Conservation (phyloP, 78 protist species). For the Bigelowiella natans region DNA sequence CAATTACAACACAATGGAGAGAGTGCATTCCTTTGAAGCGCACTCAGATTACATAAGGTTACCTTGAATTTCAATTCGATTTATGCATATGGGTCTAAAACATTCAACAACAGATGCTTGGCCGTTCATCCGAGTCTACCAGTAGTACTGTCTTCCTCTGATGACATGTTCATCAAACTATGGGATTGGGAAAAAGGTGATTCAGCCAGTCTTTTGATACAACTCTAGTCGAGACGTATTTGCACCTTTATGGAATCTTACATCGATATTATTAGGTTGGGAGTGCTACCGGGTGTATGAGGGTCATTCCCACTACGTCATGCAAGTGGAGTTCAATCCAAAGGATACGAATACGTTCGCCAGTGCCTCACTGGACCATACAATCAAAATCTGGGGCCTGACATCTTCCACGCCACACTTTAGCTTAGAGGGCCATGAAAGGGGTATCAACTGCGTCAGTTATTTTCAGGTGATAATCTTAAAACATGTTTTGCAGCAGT, state of each 20-base stretch:
- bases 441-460: slow-evolving; percentile 92
- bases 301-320: slow-evolving; percentile 95
- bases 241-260: too few species aligned
- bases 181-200: slow-evolving; percentile 98
- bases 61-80: too few species aligned
- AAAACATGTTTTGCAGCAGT: neutral
- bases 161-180: slow-evolving; percentile 85
- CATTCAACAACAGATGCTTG: slow-evolving; percentile 24
- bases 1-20: slow-evolving; percentile 92
- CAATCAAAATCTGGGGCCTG: slow-evolving; percentile 88
- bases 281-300: slow-evolving; percentile 63
- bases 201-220: too few species aligned
- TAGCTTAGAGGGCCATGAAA: slow-evolving; percentile 93
- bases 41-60: slow-evolving; percentile 89
- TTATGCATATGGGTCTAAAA: neutral
- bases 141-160: slow-evolving; percentile 73
- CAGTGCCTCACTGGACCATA: slow-evolving; percentile 89
- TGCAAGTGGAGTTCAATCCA: slow-evolving; percentile 91
- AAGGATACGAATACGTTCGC: slow-evolving; percentile 93
- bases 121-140: slow-evolving; percentile 94
- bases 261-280: too few species aligned
- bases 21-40: slow-evolving; percentile 81
- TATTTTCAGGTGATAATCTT: slow-evolving; percentile 48
- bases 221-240: too few species aligned
- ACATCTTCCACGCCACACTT: slow-evolving; percentile 67